Evolutionary conservation across 106 monocot species (phyloP), one percentile per base, ranked within the genome.

Genomic region (Acanthochlamys bracteata): DNA sequence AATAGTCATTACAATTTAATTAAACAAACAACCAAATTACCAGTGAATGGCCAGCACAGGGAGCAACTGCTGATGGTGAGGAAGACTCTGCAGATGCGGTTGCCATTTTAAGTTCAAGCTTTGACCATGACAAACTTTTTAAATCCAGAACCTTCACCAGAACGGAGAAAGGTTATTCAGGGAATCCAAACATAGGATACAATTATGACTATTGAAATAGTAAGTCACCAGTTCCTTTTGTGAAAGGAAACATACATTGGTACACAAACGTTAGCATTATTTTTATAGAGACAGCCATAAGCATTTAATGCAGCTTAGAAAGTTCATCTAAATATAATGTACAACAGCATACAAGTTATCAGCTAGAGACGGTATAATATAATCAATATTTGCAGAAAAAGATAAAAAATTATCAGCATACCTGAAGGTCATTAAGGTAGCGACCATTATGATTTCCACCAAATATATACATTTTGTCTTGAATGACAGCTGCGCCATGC

Each of bases 381-480:
- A n/a, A n/a, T 6, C 33, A 33, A 6, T 33, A 33, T 3, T 6
- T 3, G 33, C 33, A 33, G 33, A 33, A 33, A 33, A 33, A 33
- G 33, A 6, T 33, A 33, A 33, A n/a, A n/a, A n/a, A n/a, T n/a
- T n/a, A 33, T 33, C 33, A 33, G 33, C 33, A 62, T 72, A 99
- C 98, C 83, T 99, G 92, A 79, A 99, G 74, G 64, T 99, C 98
- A 74, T 41, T 79, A 66, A 99, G 98, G 46, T 99, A 99, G 47
- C 86, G 88, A 17, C 98, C 98, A 84, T 99, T 99, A 70, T 86
- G 86, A 63, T 99, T 99, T 79, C 98, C 92, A 47, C 92, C 92
- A 78, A 99, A 99, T 66, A 92, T 64, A 42, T 83, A 92, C 92
- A 99, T 99, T 61, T 92, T 99, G 63, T 99, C 89, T 59, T 89